Evolutionary conservation across 2,329 filamentous ascomycete species (phyloP), one percentile per base, ranked within the genome.

Genomic region (Beauveria asiatica): DNA sequence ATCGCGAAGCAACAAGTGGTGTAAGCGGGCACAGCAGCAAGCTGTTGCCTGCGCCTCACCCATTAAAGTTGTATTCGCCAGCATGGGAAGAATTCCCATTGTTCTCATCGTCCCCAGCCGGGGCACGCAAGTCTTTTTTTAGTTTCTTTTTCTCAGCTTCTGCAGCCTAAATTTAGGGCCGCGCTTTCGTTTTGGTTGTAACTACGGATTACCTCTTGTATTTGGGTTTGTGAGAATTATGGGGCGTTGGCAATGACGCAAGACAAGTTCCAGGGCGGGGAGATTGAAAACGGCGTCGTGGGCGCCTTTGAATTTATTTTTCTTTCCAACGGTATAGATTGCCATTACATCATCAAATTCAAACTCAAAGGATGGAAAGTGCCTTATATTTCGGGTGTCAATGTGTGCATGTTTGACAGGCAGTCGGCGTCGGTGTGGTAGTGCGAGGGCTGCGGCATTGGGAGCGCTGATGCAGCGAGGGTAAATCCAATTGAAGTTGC

Each of bases 201-300:
- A 23, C n/a, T n/a, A n/a, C n/a, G n/a, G n/a, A n/a, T n/a, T n/a
- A n/a, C n/a, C n/a, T n/a, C n/a, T 27, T 54, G 39, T 13, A 21
- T 50, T 33, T 50, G 42, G 33, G 55, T 42, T 57, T 57, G 6
- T n/a, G 21, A 30, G 30, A 42, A 57, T 48, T 50, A 50, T 45
- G 45, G 55, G 53, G 53, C 23, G 9, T 30, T 39, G 44, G 55
- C 45, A 45, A 57, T 57, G 55, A 57, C 55, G 55, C 55, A 57
- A 57, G 44, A 49, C 45, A 49, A 25, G 55, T 7, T n/a, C n/a
- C 13, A 17, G 21, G n/a, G 10, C 25, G 10, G 53, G n/a, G 8
- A 21, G 9, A 57, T 30, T 42, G 45, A 49, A 57, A 50, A 57
- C 55, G 55, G 55, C 11, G 30, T 33, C 5, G 30, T 33, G 30